Percentiles rank a stretch among this genome's conserved stretches.
These are phyloP conservation scores for Camillea tinctor DNA, from an alignment of 2,329 filamentous ascomycete genomes.

Conservation along the genomic window DNA sequence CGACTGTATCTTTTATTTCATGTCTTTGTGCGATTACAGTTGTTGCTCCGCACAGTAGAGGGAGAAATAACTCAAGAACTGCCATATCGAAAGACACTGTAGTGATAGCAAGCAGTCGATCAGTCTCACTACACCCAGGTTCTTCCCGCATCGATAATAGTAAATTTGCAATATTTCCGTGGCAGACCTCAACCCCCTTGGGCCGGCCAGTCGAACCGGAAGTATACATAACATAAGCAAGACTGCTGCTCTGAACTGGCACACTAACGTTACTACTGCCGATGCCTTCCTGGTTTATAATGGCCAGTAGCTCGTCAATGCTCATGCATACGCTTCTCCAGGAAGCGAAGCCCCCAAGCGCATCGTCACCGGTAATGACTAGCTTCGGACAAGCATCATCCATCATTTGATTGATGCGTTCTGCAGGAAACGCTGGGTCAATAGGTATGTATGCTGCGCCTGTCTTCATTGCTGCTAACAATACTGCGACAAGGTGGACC, in stretches of 20 bases:
- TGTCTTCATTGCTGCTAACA: conserved; percentile 28
- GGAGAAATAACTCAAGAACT: conserved; percentile 35
- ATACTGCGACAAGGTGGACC: conserved; percentile 21
- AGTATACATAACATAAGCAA: conserved; percentile 35
- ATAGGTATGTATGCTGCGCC: conserved; percentile 34
- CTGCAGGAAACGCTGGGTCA: conserved; percentile 27
- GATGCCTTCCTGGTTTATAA: neutral
- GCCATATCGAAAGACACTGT: conserved; percentile 35
- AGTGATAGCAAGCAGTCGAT: conserved; percentile 29
- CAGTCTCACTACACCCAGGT: conserved; percentile 24
- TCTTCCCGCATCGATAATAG: conserved; percentile 25
- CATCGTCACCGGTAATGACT: conserved; percentile 14
- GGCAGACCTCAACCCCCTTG: conserved; percentile 39
- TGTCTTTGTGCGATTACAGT: conserved; percentile 31
- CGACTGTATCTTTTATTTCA: conserved; percentile 31
- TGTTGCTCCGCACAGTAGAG: conserved; percentile 33
- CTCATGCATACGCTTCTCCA: conserved; percentile 17
- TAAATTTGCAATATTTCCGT: conserved; percentile 18
- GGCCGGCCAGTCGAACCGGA: conserved; percentile 32
- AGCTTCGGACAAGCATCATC: conserved; percentile 27
- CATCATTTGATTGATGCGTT: conserved; percentile 30
- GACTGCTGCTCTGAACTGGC: conserved; percentile 17
- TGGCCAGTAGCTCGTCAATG: conserved; percentile 14
- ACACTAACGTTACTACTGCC: conserved; percentile 7
- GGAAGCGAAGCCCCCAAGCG: conserved; percentile 8